Evolutionary conservation across 495 filamentous ascomycete genomes (phyloP), one percentile per base, ranked within the genome.

Genomic region (Penicillium fimorum): DNA sequence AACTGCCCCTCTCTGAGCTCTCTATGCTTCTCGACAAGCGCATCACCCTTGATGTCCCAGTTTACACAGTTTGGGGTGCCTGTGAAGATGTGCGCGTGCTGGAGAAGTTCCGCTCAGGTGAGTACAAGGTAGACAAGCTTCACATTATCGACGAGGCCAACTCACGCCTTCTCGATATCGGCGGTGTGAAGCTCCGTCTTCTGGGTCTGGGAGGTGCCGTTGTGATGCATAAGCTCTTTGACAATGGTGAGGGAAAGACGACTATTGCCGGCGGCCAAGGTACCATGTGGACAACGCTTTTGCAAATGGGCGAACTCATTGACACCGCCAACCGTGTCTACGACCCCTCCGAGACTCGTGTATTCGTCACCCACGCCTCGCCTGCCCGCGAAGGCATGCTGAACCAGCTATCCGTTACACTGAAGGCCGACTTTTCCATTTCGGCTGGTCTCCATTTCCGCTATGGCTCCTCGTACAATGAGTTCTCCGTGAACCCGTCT

Each of bases 151-250:
- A 99, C 66, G 95, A 99, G 78, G 91, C 93, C 40, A 92, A 90
- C 71, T 97, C 95, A 12, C 87, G 94, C 72, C 76, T 97, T 52
- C 77, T 99, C 52, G 95, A 99, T 70, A 81, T 96, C 45, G 94
- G 93, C 58, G 94, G 95, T 55, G 89, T 99, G 18, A 97, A 96
- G 83, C 85, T 99, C 47, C 90, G 95, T 62, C 80, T 99, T 53
- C 82, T 99, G 20, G 95, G 95, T 50, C 74, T 99, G 47, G 95
- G 95, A 50, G 94, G 95, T 61, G 95, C 95, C 0, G 93, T 99
- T 0, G 95, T 99, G 25, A 99, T 99, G 95, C 95, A 99, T 79
- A 99, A 99, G 80, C 84, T 99, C 9, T 99, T 99, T 68, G 95
- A 99, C 70, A 99, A 97, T 63, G 95, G 95, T 29, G 95, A 99